These are phyloP conservation scores for Podila verticillata DNA, from an alignment of 192 early-diverging fungal genomes.

Conservation along the genomic window DNA sequence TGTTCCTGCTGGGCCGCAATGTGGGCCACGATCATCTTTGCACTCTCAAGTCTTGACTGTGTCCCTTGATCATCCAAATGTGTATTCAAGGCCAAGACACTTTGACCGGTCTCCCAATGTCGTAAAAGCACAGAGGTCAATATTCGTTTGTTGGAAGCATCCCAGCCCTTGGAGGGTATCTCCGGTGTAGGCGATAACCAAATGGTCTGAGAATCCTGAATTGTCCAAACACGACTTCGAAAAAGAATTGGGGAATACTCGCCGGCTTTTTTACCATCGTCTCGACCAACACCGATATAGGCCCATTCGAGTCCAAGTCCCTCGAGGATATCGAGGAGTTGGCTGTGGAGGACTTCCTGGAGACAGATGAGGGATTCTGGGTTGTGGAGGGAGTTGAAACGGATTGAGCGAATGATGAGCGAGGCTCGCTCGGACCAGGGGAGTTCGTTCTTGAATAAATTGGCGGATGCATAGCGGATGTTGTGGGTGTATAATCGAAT, in stretches of 20 bases:
- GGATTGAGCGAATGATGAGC: constrained; percentile 16
- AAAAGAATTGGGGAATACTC: constrained; percentile 26
- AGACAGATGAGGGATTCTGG: constrained; percentile 18
- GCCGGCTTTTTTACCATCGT: constrained; percentile 22
- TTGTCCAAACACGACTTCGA: constrained; percentile 9
- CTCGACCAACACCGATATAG: constrained; percentile 22
- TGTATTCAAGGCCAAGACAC: constrained; percentile 20
- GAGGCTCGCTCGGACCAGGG: constrained; percentile 18
- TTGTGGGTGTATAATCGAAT: constrained; percentile 26
- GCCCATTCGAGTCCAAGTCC: constrained; percentile 24
- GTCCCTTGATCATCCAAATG: constrained; percentile 25
- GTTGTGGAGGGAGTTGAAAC: constrained; percentile 14
- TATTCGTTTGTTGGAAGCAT: constrained; percentile 20
- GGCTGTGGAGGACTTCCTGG: constrained; percentile 22
- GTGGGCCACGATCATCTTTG: constrained; percentile 13
- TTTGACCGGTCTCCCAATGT: constrained; percentile 5
- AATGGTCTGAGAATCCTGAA: constrained; percentile 2
- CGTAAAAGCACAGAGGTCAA: constrained; percentile 12
- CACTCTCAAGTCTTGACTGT: constrained; percentile 8
- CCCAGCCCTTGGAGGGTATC: constrained; percentile 14
- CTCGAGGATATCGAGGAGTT: constrained; percentile 28
- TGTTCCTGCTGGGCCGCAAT: neutral
- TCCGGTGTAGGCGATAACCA: constrained; percentile 26
- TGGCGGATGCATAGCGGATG: constrained; percentile 15
- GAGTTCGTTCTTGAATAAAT: constrained; percentile 19